Base-by-base conservation (phyloP, 495 filamentous ascomycete genomes). In the Massariosphaeria phaeospora region DNA sequence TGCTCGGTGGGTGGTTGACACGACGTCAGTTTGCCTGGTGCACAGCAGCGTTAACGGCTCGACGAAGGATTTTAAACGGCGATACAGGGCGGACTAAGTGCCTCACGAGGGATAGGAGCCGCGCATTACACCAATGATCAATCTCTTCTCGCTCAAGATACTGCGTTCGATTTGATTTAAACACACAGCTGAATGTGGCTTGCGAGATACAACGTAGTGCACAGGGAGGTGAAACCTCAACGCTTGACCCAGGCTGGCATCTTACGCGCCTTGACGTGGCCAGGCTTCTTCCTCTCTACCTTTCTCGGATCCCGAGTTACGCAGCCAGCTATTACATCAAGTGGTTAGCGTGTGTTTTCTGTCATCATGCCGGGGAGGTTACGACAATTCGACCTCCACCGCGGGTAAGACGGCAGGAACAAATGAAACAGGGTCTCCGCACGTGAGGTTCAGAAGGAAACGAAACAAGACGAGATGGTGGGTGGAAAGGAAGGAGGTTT, bases 211-310 rank as follows among this genome's bases (percentile, higher is more conserved):
- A 59, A 51, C 48, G 50, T 51, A 54, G 45, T 60, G 49, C 57
- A 62, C 43, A 56, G 11, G 15, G 27, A 18, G 25, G 31, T 29
- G 38, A 48, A 46, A 51, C 48, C 20, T 83, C 51, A 86, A 73
- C 83, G 77, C 81, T 96, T 96, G 75, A 97, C 91, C 93, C 93
- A 99, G 59, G 94, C 78, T 49, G 91, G 94, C 84, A 88, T 93
- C 80, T 99, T 99, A 72, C 93, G 85, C 35, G 93, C 91, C 77
- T 97, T 97, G 70, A 95, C 69, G 60, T 87, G 84, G 61, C 93
- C 93, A 21, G 89, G 81, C 81, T 99, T 99, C 85, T 99, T 99
- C 64, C 93, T 89, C 74, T 99, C 93, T 55, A 97, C 94, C 47
- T 76, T 82, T 69, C 91, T 86, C 34, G 86, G 80, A 79, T 99